Evolutionary conservation across 345 rosid genomes (phyloP).

Genomic region (Anastatica hierochuntica): DNA sequence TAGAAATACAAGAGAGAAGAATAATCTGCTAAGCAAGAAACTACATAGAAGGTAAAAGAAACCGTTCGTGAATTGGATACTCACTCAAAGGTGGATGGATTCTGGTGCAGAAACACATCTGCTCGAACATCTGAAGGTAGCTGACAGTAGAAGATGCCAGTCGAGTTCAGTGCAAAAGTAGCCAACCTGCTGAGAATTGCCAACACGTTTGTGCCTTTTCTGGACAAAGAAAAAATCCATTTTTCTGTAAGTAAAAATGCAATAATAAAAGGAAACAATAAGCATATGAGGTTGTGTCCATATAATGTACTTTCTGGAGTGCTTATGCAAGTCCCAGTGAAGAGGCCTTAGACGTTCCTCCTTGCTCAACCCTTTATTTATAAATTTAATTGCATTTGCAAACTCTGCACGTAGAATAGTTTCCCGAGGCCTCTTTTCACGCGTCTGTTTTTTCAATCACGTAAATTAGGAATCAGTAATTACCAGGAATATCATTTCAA

Average conservation of each 20-base stretch:
- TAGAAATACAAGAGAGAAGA: neutral
- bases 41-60: neutral
- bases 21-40: slow-evolving; percentile 6
- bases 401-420: slow-evolving; percentile 76
- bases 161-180: slow-evolving; percentile 55
- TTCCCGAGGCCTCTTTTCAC: slow-evolving; percentile 87
- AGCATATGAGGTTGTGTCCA: slow-evolving; percentile 4
- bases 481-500: neutral
- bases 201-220: slow-evolving; percentile 63
- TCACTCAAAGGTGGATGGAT: slow-evolving; percentile 44
- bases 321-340: slow-evolving; percentile 80
- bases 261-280: neutral
- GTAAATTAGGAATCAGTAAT: slow-evolving; percentile 16
- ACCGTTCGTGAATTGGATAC: slow-evolving; percentile 19
- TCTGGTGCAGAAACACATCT: slow-evolving; percentile 30
- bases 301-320: slow-evolving; percentile 52
- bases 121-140: slow-evolving; percentile 33
- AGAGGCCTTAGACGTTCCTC: slow-evolving; percentile 69
- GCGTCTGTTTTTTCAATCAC: slow-evolving; percentile 39
- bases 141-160: slow-evolving; percentile 69
- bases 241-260: slow-evolving; percentile 3
- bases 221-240: slow-evolving; percentile 2
- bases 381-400: slow-evolving; percentile 56
- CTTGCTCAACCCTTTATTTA: slow-evolving; percentile 50
- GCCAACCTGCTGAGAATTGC: slow-evolving; percentile 57